Conservation (phyloP, 805 yeast genomes). For the Candida boleticola region DNA sequence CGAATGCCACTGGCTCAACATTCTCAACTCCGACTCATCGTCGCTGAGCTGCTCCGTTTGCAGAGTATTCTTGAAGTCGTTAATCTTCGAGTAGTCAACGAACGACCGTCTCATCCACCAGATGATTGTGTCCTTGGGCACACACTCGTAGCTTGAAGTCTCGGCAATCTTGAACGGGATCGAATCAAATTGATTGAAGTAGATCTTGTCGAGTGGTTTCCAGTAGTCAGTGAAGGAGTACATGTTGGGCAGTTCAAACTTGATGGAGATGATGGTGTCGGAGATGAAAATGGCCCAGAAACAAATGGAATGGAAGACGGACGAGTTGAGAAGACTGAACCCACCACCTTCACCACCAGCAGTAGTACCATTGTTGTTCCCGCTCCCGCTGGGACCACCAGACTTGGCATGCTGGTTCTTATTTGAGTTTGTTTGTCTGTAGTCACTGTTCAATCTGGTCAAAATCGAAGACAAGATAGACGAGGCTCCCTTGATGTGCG, state of each 20-base stretch:
- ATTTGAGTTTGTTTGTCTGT: neutral
- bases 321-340: slow-evolving; percentile 20
- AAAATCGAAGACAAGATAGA: slow-evolving; percentile 30
- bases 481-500: slow-evolving; percentile 38
- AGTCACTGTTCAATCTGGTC: slow-evolving; percentile 6
- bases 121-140: slow-evolving; percentile 12
- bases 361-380: neutral
- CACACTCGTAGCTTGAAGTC: neutral
- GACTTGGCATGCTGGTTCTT: neutral
- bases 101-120: slow-evolving; percentile 38
- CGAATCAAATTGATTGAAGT: slow-evolving; percentile 19
- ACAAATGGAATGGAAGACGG: slow-evolving; percentile 31
- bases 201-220: slow-evolving; percentile 31
- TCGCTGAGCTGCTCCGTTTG: slow-evolving; percentile 8
- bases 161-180: neutral
- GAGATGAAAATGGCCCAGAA: slow-evolving; percentile 37
- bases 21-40: slow-evolving; percentile 1
- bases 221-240: slow-evolving; percentile 31
- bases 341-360: neutral
- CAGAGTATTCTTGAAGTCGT: slow-evolving; percentile 23
- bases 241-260: slow-evolving; percentile 29
- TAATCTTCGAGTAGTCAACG: slow-evolving; percentile 24
- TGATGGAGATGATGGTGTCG: slow-evolving; percentile 34
- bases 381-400: neutral
- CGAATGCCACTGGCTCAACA: slow-evolving; percentile 25